Evolutionary conservation across 768 basidiomycete species (phyloP), one percentile per base, ranked within the genome.

Genomic region (Pisolithus microcarpus): DNA sequence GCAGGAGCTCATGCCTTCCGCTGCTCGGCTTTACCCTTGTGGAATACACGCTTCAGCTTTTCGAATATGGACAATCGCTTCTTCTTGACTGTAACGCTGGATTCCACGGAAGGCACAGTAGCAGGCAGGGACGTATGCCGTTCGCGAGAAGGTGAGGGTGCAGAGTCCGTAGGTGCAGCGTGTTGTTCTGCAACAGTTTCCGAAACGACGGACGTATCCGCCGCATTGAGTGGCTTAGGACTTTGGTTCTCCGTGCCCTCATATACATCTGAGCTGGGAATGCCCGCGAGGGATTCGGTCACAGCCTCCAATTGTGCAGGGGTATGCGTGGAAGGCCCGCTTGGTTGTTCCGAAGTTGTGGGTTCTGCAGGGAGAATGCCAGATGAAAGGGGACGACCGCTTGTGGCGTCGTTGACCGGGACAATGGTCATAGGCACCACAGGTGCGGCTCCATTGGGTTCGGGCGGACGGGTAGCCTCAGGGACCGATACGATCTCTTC

Each of bases 21-120:
- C 58, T 73, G 65, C 44, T 72, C 66, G 38, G 61, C 63, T 56
- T 76, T 76, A 19, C 77, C 70, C 58, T 72, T 75, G 49, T 78
- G 70, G 58, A 85, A 84, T 6, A 81, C 58, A 38, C 72, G 60
- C 59, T 78, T 82, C 47, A 73, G 59, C 57, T 73, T 82, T 23
- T 74, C 75, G 48, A 85, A 72, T 28, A 84, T 60, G 15, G 81
- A 81, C 6, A 65, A 61, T 42, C 71, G 70, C 61, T 80, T 83
- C 70, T 81, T 81, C 15, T 61, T 64, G n/a, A 55, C 56, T 13
- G 57, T 48, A 2, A 72, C 68, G 19, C 66, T 70, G 49, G 68
- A 65, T 49, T 63, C 71, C 8, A 74, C 71, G 24, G 73, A 57
- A 2, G 60, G 9, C 10, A 48, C 48, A 21, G 52, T 38, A 40